Evolutionary conservation across 306 rosid species (phyloP).

Genomic region (Dryas alaskensis): DNA sequence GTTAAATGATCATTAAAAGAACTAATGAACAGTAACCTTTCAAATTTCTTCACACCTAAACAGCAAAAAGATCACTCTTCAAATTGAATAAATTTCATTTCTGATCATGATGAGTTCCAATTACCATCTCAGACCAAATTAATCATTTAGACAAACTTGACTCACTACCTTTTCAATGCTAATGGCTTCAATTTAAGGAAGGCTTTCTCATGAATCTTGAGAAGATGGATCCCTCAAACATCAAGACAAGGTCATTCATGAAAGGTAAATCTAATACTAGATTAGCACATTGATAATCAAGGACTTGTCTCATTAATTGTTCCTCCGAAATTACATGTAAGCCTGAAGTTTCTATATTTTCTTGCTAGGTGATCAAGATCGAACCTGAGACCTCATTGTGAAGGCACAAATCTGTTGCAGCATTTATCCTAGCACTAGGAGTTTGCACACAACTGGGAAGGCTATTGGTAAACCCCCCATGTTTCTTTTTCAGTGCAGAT

Average conservation of each 20-base stretch:
- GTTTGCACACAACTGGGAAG: slow-evolving; percentile 30
- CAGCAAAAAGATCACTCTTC: slow-evolving; percentile 12
- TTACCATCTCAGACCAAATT: slow-evolving; percentile 6
- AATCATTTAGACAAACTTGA: slow-evolving; percentile 8
- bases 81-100: slow-evolving; percentile 37
- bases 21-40: slow-evolving; percentile 17
- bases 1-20: slow-evolving; percentile 55
- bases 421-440: slow-evolving; percentile 22
- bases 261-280: slow-evolving; percentile 32
- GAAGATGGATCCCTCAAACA: slow-evolving; percentile 53
- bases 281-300: slow-evolving; percentile 21
- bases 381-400: slow-evolving; percentile 72
- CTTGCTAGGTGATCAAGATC: slow-evolving; percentile 43
- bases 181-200: slow-evolving; percentile 41
- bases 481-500: slow-evolving; percentile 66
- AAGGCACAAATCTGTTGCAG: slow-evolving; percentile 34
- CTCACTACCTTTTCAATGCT: slow-evolving; percentile 20
- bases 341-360: slow-evolving; percentile 20
- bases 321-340: slow-evolving; percentile 12
- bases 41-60: slow-evolving; percentile 22
- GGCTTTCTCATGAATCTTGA: slow-evolving; percentile 25
- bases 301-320: slow-evolving; percentile 4
- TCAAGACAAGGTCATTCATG: slow-evolving; percentile 48
- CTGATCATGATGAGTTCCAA: slow-evolving; percentile 26
- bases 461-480: slow-evolving; percentile 44